Evolutionary conservation across 164 flowering plant species (phyloP), one percentile per base, ranked within the genome.

Genomic region (Pachysandra terminalis): DNA sequence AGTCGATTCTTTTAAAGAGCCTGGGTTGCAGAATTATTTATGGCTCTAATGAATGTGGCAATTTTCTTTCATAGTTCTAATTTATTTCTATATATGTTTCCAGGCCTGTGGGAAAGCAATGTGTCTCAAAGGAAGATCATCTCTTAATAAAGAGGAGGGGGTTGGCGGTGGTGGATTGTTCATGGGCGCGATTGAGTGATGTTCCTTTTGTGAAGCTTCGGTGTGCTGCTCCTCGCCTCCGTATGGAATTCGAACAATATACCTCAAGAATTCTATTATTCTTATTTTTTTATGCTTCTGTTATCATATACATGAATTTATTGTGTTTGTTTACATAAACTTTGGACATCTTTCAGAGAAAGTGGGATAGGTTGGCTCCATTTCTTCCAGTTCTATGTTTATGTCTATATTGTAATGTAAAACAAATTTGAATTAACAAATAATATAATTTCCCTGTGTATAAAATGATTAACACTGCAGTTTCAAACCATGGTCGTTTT

Each of bases 161-260:
- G 57, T 78, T 96, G 74, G 98, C 97, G 65, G 99, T 96, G 52
- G 97, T 96, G 64, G 99, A 96, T 82, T 96, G 99, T 73, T 96
- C 99, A 56, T 96, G 99, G 99, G 96, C 97, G 28, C 94, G 98
- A 49, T 80, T 96, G 81, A 74, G 68, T 73, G 99, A 96, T 76
- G 99, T 96, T 56, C 99, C 98, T 67, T 96, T 96, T 74, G 80
- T 81, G 70, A 96, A 93, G 81, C 88, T 96, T 64, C 93, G 95
- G 0, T 93, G 98, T 78, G 54, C 85, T 70, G 90, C 94, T 75
- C 96, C 97, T 77, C 97, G 99, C 61, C 89, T 96, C 40, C 83
- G 98, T 93, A 88, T 76, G 93, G 32, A 56, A 65, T 74, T 63
- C 56, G 26, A 54, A 54, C 54, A 19, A 13, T 23, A 1, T 22